Evolutionary conservation across 805 yeast species (phyloP), one percentile per base, ranked within the genome.

Genomic region (Sungouiozyma intestinalis): DNA sequence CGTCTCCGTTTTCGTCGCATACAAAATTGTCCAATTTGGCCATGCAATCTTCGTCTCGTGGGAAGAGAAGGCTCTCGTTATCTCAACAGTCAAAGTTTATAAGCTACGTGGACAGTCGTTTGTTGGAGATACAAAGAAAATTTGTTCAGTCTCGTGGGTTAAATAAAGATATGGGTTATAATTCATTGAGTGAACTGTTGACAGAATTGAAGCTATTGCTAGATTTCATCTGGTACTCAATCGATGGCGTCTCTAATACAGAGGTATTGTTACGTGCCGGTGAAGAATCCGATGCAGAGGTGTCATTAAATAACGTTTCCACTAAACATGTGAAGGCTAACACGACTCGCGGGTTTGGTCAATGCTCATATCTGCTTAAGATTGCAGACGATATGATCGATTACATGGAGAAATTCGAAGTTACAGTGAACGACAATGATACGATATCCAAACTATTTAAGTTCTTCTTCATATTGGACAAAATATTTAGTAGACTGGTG

Each of bases 371-470:
- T 49, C 58, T 81, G 15, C 63, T 85, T 18, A 69, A 71, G 34
- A 68, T 83, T 2, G 73, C 85, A 39, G 85, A 82, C 39, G 87
- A 81, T 47, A 53, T 81, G 21, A 69, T 77, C 38, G 88, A 81
- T 48, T 81, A 73, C 49, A 48, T 79, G 7, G 69, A 65, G 13
- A 76, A 70, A 48, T 65, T 65, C 47, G 48, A 66, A 38, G 46
- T 67, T 42, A 39, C 48, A 20, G 37, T 49, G 5, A 39, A 40
- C 3, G 52, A 50, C 6, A 54, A 52, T 4, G 48, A 48, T 48
- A 51, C 65, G 24, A 47, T 67, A 29, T 37, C 68, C 31, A 53
- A 65, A 52, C 45, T 74, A 35, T 59, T 72, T 33, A 60, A 60
- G 29, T 46, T 68, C 5, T 43, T 72, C 4, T 55, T 60, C 35